phyloP scores from a whole-genome alignment of 192 early-diverging fungal genomes.

The Allomyces javanicus region DNA sequence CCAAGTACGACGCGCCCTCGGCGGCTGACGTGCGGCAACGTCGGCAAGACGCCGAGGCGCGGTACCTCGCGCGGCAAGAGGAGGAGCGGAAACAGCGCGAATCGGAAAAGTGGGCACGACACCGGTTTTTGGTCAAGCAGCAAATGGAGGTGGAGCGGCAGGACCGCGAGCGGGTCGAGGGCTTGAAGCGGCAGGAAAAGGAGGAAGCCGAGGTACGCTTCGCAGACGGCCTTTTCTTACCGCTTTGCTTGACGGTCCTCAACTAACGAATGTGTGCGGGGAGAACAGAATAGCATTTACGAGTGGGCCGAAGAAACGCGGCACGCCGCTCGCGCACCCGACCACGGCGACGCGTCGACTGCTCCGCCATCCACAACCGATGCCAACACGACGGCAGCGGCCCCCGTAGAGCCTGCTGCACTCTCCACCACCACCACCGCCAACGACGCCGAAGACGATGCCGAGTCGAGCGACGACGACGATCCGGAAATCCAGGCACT shows the following conservation, averaged over 20 bases:
- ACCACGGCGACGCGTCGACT: no score
- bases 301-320: no score
- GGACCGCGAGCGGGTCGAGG: slow-evolving; percentile 15
- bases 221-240: no score
- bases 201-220: slow-evolving; percentile 1
- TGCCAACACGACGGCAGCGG: no score
- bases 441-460: background rate
- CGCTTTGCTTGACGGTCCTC: no score
- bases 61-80: slow-evolving; percentile 8
- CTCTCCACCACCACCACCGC: no score
- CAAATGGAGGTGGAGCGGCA: slow-evolving; percentile 27
- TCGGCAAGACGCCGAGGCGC: slow-evolving; percentile 10
- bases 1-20: no score
- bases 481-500: slow-evolving; percentile 27
- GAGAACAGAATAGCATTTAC: no score
- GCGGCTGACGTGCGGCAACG: slow-evolving; percentile 1
- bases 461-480: slow-evolving; percentile 13
- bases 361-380: no score
- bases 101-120: slow-evolving; percentile 13
- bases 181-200: slow-evolving; percentile 15
- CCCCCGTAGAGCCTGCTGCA: no score
- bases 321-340: no score
- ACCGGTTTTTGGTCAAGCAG: slow-evolving; percentile 17
- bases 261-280: no score
- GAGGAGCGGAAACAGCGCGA: slow-evolving; percentile 8